Evolutionary conservation across 2,329 filamentous ascomycete genomes (phyloP), one percentile per base, ranked within the genome.

Genomic region (Septoria petroselini): DNA sequence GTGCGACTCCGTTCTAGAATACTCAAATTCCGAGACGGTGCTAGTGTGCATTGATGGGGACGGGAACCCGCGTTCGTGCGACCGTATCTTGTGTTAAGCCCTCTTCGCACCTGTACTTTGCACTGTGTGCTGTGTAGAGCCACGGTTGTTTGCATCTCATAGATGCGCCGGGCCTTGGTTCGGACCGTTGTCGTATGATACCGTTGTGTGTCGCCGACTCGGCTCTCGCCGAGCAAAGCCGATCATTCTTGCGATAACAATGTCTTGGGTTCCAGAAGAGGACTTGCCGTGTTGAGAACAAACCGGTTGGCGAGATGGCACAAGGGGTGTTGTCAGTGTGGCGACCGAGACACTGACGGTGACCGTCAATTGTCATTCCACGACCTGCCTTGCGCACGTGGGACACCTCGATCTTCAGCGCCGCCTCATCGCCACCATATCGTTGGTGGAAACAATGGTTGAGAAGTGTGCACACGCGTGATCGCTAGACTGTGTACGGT

Each of bases 1-100:
- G 50, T 53, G 50, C 41, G 35, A 53, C 50, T 49, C 41, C 33
- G 50, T 45, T 49, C 45, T 53, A 31, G 45, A 53, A 43, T 49
- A 53, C 35, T 49, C 50, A 48, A 53, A 49, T 49, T 47, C 50
- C 50, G 41, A 53, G 41, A 44, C 35, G 44, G 27, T 48, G 50
- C 44, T 34, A 45, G 35, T 45, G 5, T 48, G 50, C 50, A 49
- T 43, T 37, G 45, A 41, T 27, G 40, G 41, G 45, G 33, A 17
- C 45, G 50, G 45, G 25, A 43, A 44, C 35, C 35, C 45, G 45
- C 50, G 45, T 45, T 53, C 35, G 50, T 53, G 45, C 45, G 35
- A 53, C 50, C 44, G 37, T 19, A 41, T 41, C 35, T 48, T 34
- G 50, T 49, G 50, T 15, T 30, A 52, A 43, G 29, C n/a, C 41